Conservation (phyloP, 1,284 basidiomycete species). For the Fistulinella cinereoalba region DNA sequence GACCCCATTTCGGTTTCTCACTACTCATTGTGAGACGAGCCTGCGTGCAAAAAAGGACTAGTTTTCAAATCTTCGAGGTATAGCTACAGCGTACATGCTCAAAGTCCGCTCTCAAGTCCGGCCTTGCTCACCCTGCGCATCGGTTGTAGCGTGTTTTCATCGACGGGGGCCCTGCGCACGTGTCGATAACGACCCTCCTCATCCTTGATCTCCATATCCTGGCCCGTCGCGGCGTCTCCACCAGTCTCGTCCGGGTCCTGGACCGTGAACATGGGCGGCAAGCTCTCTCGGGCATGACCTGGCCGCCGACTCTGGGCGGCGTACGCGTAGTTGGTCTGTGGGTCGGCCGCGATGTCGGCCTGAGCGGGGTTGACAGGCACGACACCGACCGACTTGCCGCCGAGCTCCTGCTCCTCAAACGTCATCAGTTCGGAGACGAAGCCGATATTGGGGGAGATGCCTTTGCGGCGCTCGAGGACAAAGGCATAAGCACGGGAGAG, state of each 20-base stretch:
- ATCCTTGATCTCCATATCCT: constrained; percentile 85
- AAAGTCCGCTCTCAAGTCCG: constrained; percentile 66
- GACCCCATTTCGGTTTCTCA: too few relatives aligned
- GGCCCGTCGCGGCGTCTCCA: constrained; percentile 53
- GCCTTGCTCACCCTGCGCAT: constrained; percentile 86
- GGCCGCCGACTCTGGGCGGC: constrained; percentile 48
- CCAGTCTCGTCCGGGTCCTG: constrained; percentile 29
- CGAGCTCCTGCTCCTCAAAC: constrained; percentile 88
- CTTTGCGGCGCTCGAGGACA: constrained; percentile 85
- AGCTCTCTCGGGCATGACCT: constrained; percentile 67
- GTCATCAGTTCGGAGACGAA: constrained; percentile 97
- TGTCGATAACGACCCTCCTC: constrained; percentile 80
- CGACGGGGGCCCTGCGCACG: constrained; percentile 77
- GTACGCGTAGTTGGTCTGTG: constrained; percentile 37
- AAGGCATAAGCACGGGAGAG: constrained; percentile 87
- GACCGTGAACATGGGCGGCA: constrained; percentile 59
- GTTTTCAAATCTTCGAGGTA: constrained; percentile 1
- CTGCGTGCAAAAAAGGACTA: too few relatives aligned
- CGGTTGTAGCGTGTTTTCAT: constrained; percentile 83
- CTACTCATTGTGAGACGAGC: too few relatives aligned
- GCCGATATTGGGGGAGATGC: constrained; percentile 97
- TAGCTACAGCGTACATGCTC: constrained; percentile 9
- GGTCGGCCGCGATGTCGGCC: constrained; percentile 22
- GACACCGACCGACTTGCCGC: constrained; percentile 76
- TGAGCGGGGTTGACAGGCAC: constrained; percentile 41